A percentile compares a stretch with the other conserved stretches of the same genome.
Conservation (phyloP, 2,329 filamentous ascomycete genomes). For the Ophiostoma angusticollis region DNA sequence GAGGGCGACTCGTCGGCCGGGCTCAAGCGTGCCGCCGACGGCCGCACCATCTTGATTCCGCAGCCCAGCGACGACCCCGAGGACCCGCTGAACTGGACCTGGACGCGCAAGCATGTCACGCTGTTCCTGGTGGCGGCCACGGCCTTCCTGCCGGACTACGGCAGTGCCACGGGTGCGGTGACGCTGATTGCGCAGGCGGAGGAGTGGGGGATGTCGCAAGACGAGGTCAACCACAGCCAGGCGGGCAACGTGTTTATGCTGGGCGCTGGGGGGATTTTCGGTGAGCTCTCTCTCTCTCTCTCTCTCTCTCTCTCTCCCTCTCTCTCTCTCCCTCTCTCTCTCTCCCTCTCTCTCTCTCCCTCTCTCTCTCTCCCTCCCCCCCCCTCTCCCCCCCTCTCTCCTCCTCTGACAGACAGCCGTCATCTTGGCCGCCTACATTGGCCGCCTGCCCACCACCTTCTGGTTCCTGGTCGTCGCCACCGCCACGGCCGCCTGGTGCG, state of each 20-base stretch:
- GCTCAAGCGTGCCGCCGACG: constrained; percentile 26
- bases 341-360: no score
- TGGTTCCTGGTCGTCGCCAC: constrained; percentile 26
- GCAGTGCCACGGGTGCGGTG: constrained; percentile 31
- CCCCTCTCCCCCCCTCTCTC: no score
- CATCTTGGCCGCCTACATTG: constrained; percentile 28
- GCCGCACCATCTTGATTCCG: constrained; percentile 36
- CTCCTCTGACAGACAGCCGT: no score
- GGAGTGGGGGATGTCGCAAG: constrained; percentile 35
- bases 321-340: no score
- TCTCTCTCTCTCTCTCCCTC: not conserved
- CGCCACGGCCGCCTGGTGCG: constrained; percentile 31
- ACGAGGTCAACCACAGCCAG: constrained; percentile 37
- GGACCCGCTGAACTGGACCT: constrained; percentile 42
- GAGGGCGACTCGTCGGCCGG: constrained; percentile 18
- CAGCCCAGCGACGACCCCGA: constrained; percentile 37
- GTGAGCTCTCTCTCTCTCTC: constrained; percentile 16
- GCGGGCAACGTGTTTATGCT: constrained; percentile 41
- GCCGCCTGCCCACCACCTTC: constrained; percentile 31
- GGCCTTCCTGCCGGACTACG: constrained; percentile 37
- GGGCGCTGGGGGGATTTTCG: constrained; percentile 27
- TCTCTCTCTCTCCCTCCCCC: no score
- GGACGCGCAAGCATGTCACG: constrained; percentile 34
- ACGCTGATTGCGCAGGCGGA: constrained; percentile 29
- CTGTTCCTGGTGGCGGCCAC: constrained; percentile 34